Conservation (phyloP, 306 rosid species). For the Vachellia pachyceras region DNA sequence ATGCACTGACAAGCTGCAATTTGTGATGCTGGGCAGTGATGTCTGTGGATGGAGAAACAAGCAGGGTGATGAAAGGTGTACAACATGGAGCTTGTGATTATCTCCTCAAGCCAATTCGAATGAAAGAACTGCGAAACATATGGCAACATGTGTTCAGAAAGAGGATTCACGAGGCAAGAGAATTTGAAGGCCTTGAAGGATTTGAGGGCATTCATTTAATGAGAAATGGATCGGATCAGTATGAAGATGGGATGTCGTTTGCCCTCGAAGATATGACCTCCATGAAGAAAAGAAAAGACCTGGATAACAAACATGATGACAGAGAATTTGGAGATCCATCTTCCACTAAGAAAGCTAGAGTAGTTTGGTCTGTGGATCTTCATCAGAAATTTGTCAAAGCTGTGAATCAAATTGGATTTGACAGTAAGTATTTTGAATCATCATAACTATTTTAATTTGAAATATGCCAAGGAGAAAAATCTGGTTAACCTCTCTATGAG, state of each 20-base stretch:
- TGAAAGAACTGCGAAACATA: conserved; percentile 93
- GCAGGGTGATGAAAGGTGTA: conserved; percentile 97
- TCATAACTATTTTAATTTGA: conserved; percentile 11
- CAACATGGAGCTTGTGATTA: conserved; percentile 99
- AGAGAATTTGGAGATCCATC: conserved; percentile 72
- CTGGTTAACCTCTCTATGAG: neutral
- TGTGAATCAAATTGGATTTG: conserved; percentile 91
- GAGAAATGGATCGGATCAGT: conserved; percentile 71
- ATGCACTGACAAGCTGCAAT: conserved; percentile 49
- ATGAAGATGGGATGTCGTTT: conserved; percentile 71
- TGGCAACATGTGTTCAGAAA: conserved; percentile 97
- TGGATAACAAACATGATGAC: conserved; percentile 70
- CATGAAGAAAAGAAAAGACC: conserved; percentile 74
- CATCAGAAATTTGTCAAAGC: conserved; percentile 98
- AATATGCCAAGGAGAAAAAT: neutral
- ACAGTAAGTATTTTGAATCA: conserved; percentile 68
- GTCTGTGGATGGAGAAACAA: conserved; percentile 98
- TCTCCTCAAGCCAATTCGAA: conserved; percentile 95
- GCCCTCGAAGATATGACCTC: conserved; percentile 66
- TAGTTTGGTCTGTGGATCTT: conserved; percentile 97
- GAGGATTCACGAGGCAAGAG: conserved; percentile 86
- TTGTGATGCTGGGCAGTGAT: conserved; percentile 76
- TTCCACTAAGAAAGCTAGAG: conserved; percentile 87
- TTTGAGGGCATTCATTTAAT: conserved; percentile 64
- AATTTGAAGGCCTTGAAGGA: conserved; percentile 76